Percentiles rank a stretch among this genome's conserved stretches.
Conservation (phyloP, 2,329 filamentous ascomycete species). For the Pseudogymnoascus destructans region DNA sequence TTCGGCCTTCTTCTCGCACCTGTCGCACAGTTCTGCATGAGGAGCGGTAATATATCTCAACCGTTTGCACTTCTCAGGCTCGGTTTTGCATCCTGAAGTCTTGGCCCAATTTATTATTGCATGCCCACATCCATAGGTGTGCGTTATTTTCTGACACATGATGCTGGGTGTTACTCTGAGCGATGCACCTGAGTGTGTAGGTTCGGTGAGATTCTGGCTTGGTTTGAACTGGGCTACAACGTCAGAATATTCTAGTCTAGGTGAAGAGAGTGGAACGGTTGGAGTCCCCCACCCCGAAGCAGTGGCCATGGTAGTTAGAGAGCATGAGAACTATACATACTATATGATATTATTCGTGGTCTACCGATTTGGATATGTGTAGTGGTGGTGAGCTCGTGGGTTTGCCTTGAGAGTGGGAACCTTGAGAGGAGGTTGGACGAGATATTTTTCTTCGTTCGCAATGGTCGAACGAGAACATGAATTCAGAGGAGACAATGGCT, state of each 20-base stretch:
- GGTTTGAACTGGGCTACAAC: not conserved
- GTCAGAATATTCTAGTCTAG: not conserved
- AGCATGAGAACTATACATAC: not conserved
- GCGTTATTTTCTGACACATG: not conserved
- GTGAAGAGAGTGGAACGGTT: not conserved
- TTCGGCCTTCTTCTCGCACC: not conserved
- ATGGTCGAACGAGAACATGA: not conserved
- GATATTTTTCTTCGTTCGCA: not conserved
- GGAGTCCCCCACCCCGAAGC: not conserved
- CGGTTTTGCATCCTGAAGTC: not conserved
- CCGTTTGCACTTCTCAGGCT: not conserved
- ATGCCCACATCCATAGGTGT: not conserved
- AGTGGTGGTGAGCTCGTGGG: not conserved
- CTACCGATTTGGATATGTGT: not conserved
- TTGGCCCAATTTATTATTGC: not conserved
- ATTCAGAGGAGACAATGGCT: conserved; percentile 1
- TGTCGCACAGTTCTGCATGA: too few relatives aligned
- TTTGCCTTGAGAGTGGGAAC: not conserved
- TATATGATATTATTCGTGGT: not conserved
- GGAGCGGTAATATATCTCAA: too few relatives aligned
- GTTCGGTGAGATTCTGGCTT: not conserved
- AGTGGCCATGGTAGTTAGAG: not conserved
- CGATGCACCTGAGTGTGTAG: not conserved
- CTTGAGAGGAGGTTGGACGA: not conserved
- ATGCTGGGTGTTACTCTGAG: not conserved